These are phyloP conservation scores for Coemansia aciculifera DNA, from an alignment of 192 early-diverging fungal genomes.

Conservation along the genomic window DNA sequence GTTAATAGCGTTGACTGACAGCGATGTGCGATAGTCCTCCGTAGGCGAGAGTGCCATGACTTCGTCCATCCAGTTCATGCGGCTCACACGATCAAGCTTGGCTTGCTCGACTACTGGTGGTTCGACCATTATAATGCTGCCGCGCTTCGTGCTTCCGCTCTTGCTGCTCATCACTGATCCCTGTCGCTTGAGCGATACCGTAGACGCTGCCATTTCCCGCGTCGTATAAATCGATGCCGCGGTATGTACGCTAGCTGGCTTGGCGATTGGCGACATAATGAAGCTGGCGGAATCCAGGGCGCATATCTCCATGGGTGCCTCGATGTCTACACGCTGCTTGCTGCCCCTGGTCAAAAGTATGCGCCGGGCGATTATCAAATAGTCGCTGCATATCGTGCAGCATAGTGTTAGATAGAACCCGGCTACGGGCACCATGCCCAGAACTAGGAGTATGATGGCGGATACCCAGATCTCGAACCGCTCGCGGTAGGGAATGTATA, in stretches of 20 bases:
- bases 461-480: conserved; percentile 33
- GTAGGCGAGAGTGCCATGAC: conserved; percentile 49
- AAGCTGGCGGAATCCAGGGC: neutral
- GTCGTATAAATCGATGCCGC: neutral
- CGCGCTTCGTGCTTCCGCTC: neutral
- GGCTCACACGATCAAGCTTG: conserved; percentile 27
- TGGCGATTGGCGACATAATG: conserved; percentile 1
- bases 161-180: conserved; percentile 4
- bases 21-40: conserved; percentile 31
- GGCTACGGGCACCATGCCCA: conserved; percentile 46
- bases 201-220: neutral
- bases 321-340: neutral
- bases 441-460: conserved; percentile 24
- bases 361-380: conserved; percentile 24
- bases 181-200: conserved; percentile 1
- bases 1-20: conserved; percentile 15
- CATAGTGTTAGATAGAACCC: conserved; percentile 32
- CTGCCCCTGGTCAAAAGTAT: neutral
- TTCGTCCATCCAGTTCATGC: conserved; percentile 49
- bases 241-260: conserved; percentile 7
- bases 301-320: conserved; percentile 1
- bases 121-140: neutral
- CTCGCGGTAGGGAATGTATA: conserved; percentile 24
- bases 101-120: neutral
- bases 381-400: conserved; percentile 40